Base-by-base conservation (phyloP, 306 rosid species). In the Gynostemma pentaphyllum region DNA sequence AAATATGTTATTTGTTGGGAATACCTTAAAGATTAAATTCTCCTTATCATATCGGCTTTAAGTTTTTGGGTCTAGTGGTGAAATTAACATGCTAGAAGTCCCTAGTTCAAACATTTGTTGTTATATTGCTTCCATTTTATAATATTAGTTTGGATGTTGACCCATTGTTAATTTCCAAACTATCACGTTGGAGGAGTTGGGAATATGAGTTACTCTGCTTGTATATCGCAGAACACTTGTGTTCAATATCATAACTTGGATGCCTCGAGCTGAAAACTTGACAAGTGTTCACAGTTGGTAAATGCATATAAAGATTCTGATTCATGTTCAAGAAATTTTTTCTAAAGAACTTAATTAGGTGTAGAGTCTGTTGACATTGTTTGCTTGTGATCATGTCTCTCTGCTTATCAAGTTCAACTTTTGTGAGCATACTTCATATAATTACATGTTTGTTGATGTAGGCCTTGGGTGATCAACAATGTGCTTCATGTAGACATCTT, bases 401-500 rank as follows among this genome's bases (percentile, higher is more conserved):
- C 41, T 40, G 49, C 12, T 47, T 47, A 12, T 47, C 53, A 12
- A n/a, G n/a, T n/a, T 37, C 41, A 37, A 11, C 44, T 39, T 42
- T 14, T 42, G 37, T 32, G 37, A 2, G 37, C 7, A 32, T 32
- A 32, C 37, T 32, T 32, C 7, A 2, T 32, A 32, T n/a, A 32
- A 7, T 7, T 32, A 32, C 37, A 7, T 32, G 37, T 47, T n/a
- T 2, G 16, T 23, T 13, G 45, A 49, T 54, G 37, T 45, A 62
- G 78, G 65, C 22, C 34, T 15, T 21, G 47, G 62, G 19, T 50
- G 45, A 69, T 34, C 42, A 40, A 34, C 67, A 55, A 49, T 68
- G 61, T 18, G 52, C 68, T 42, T 47, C 44, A 13, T 68, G 72
- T 15, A 70, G 72, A 68, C 68, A 64, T 56, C 75, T 75, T 23